These are phyloP conservation scores for Wickerhamiella musiphila DNA, from an alignment of 805 yeast species.

Conservation along the genomic window DNA sequence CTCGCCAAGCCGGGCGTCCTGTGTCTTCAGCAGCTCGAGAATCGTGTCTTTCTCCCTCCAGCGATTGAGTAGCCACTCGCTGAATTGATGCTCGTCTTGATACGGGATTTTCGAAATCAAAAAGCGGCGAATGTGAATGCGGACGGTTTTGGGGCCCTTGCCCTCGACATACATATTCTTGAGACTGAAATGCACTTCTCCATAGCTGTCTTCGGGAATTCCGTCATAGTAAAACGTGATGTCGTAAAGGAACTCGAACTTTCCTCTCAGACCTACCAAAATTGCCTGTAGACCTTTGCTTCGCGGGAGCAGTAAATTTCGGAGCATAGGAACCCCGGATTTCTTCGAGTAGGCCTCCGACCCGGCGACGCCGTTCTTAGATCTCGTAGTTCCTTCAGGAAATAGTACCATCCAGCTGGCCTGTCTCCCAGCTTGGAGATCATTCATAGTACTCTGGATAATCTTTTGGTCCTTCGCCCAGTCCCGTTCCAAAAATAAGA, in stretches of 20 bases:
- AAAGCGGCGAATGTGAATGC: constrained; percentile 45
- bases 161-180: constrained; percentile 49
- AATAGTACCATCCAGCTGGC: constrained; percentile 61
- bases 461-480: constrained; percentile 63
- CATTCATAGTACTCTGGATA: constrained; percentile 23
- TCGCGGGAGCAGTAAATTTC: constrained; percentile 66
- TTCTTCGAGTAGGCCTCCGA: constrained; percentile 42
- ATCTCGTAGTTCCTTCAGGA: constrained; percentile 90
- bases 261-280: constrained; percentile 31
- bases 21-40: constrained; percentile 41
- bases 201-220: constrained; percentile 39
- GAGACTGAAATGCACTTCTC: constrained; percentile 62
- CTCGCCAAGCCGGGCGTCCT: constrained; percentile 28
- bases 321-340: constrained; percentile 25
- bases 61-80: constrained; percentile 50
- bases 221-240: constrained; percentile 73
- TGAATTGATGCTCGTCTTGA: constrained; percentile 38
- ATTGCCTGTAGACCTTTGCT: constrained; percentile 60
- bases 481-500: constrained; percentile 65
- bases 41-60: constrained; percentile 70
- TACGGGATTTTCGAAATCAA: constrained; percentile 47
- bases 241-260: constrained; percentile 46
- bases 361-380: constrained; percentile 42
- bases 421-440: constrained; percentile 50
- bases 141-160: constrained; percentile 47